phyloP scores from a whole-genome alignment of 164 flowering plant species.

The Malania oleifera region DNA sequence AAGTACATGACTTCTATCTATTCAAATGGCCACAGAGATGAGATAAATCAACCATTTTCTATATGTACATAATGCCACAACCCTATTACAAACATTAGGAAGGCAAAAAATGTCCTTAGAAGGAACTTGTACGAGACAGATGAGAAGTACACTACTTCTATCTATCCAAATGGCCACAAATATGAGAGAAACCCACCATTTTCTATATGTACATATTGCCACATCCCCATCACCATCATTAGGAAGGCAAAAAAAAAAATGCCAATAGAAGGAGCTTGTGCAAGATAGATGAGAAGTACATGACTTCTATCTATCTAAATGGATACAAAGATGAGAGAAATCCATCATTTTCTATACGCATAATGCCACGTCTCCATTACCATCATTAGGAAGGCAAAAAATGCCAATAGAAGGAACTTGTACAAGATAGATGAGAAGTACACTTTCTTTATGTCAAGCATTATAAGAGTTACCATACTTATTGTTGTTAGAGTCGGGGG shows the following conservation, averaged over 20 bases:
- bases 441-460: no score
- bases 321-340: slow-evolving; percentile 34
- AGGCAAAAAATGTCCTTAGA: no score
- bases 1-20: slow-evolving; percentile 32
- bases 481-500: no score
- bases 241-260: slow-evolving; percentile 39
- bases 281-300: slow-evolving; percentile 47
- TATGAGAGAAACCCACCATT: no score
- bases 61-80: no score
- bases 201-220: slow-evolving; percentile 59
- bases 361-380: no score
- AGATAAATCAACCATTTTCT: slow-evolving; percentile 49
- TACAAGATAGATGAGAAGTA: no score
- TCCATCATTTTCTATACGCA: slow-evolving; percentile 60
- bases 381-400: slow-evolving; percentile 59
- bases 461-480: no score
- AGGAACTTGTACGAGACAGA: no score
- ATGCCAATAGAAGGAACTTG: no score
- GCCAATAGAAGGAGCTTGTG: slow-evolving; percentile 58
- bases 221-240: slow-evolving; percentile 49
- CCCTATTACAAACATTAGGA: slow-evolving; percentile 67
- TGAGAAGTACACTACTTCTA: no score
- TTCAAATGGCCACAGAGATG: slow-evolving; percentile 33
- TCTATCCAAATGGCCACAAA: no score
- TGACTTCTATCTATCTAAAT: slow-evolving; percentile 24